Conservation (phyloP, 78 protist genomes). For the Dictyostelium purpureum region DNA sequence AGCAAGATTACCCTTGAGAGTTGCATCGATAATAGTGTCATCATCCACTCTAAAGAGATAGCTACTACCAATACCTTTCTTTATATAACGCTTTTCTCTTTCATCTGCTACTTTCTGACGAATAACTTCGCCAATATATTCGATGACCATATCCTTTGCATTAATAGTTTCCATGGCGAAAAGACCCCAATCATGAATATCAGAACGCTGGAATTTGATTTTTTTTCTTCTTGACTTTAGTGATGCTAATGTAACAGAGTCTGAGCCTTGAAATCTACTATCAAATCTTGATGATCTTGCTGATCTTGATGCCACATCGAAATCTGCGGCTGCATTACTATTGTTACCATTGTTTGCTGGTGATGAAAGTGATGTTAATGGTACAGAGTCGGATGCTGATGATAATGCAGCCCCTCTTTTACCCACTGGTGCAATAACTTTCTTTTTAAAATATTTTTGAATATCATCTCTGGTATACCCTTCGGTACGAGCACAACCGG, state of each 20-base stretch:
- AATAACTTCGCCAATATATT: conserved; percentile 97
- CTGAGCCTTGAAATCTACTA: conserved; percentile 24
- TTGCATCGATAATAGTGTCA: conserved; percentile 95
- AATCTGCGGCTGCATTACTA: not conserved
- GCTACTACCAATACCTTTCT: conserved; percentile 89
- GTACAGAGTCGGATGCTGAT: not conserved
- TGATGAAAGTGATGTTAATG: not conserved
- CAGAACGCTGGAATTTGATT: conserved; percentile 81
- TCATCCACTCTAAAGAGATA: conserved; percentile 97
- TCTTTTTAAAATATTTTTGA: not conserved
- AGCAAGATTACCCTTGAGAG: conserved; percentile 95
- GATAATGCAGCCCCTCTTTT: conserved; percentile 2
- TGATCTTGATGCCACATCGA: not conserved
- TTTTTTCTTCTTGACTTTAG: conserved; percentile 64
- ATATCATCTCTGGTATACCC: not conserved
- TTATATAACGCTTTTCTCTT: conserved; percentile 91
- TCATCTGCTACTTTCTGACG: conserved; percentile 90
- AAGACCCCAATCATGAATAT: conserved; percentile 95
- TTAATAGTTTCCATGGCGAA: conserved; percentile 87
- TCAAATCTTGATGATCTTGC: conserved; percentile 51
- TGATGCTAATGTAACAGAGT: conserved; percentile 7
- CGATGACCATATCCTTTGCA: conserved; percentile 95
- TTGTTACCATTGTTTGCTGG: not conserved
- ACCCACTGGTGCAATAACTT: not conserved
- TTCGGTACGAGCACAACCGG: conserved; percentile 25